These are phyloP conservation scores for Lactifluus rugatus DNA, from an alignment of 768 basidiomycete species.

Conservation along the genomic window DNA sequence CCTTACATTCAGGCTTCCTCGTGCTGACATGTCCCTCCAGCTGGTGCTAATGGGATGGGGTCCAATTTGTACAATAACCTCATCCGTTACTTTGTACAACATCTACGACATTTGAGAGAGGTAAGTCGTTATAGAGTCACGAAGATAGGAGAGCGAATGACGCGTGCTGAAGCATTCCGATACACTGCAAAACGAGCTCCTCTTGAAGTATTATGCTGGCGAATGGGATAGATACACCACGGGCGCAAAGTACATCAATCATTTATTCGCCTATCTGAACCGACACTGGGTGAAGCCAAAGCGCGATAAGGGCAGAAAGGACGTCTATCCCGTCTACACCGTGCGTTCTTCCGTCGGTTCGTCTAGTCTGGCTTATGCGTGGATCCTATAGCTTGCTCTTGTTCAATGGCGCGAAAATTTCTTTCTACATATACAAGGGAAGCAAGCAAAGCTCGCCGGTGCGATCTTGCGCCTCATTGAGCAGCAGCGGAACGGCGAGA, in stretches of 20 bases:
- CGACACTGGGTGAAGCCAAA: conserved; percentile 99
- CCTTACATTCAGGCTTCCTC: neutral
- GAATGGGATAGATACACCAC: conserved; percentile 98
- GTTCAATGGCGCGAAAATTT: conserved; percentile 94
- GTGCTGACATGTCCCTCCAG: conserved; percentile 28
- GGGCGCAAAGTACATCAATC: conserved; percentile 94
- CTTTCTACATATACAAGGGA: conserved; percentile 80
- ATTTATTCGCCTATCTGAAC: conserved; percentile 95
- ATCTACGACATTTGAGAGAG: conserved; percentile 59
- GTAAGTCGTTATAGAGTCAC: conserved; percentile 35
- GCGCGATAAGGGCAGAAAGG: conserved; percentile 91
- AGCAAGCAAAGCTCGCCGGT: conserved; percentile 70
- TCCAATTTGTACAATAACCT: conserved; percentile 95
- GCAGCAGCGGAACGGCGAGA: conserved; percentile 87
- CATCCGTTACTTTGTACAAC: conserved; percentile 78
- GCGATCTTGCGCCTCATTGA: conserved; percentile 88
- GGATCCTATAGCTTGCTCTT: conserved; percentile 60
- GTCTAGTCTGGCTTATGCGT: neutral
- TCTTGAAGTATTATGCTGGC: conserved; percentile 80
- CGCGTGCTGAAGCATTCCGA: conserved; percentile 54
- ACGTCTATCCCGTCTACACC: conserved; percentile 92
- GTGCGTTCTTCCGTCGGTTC: conserved; percentile 37
- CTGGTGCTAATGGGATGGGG: conserved; percentile 93
- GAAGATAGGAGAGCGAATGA: conserved; percentile 13
- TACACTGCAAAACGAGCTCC: conserved; percentile 70